A percentile compares a stretch with the other conserved stretches of the same genome.
phyloP scores from a whole-genome alignment of 495 filamentous ascomycete species.

The Rostrohypoxylon terebratum region DNA sequence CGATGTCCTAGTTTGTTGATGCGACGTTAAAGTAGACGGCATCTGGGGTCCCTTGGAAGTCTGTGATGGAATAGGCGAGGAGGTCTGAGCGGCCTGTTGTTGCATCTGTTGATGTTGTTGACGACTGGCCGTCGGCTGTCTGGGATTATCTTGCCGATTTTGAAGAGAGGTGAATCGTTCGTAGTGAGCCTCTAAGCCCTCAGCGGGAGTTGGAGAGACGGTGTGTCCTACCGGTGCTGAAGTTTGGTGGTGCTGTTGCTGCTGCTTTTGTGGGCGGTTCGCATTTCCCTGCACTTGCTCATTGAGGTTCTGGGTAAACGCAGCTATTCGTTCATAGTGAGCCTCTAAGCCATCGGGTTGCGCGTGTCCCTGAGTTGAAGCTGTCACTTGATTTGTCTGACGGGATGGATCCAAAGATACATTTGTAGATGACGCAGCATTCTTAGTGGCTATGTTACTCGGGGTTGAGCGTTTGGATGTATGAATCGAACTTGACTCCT shows the following conservation, averaged over 20 bases:
- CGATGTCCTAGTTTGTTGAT: conserved; percentile 45
- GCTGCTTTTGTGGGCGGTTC: conserved; percentile 47
- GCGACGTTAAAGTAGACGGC: conserved; percentile 44
- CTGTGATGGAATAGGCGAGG: conserved; percentile 45
- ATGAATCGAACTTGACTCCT: conserved; percentile 43
- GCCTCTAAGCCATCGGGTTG: conserved; percentile 49
- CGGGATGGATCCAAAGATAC: conserved; percentile 28
- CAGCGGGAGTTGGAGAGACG: conserved; percentile 36
- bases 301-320: conserved; percentile 34
- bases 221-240: conserved; percentile 34
- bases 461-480: conserved; percentile 43
- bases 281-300: conserved; percentile 40
- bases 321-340: conserved; percentile 44
- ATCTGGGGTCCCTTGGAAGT: conserved; percentile 48
- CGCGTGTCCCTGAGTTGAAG: conserved; percentile 34
- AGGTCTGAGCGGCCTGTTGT: conserved; percentile 48
- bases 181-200: conserved; percentile 58
- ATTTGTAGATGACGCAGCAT: conserved; percentile 25
- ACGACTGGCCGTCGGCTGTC: conserved; percentile 37
- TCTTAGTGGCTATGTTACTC: conserved; percentile 44
- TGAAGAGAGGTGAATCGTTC: conserved; percentile 55
- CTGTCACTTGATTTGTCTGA: conserved; percentile 29
- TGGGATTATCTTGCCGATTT: conserved; percentile 39
- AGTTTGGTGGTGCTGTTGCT: conserved; percentile 43
- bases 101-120: conserved; percentile 52